Evolutionary conservation across 2,329 filamentous ascomycete genomes (phyloP).

Genomic region (Teratosphaeriaceae sp.): DNA sequence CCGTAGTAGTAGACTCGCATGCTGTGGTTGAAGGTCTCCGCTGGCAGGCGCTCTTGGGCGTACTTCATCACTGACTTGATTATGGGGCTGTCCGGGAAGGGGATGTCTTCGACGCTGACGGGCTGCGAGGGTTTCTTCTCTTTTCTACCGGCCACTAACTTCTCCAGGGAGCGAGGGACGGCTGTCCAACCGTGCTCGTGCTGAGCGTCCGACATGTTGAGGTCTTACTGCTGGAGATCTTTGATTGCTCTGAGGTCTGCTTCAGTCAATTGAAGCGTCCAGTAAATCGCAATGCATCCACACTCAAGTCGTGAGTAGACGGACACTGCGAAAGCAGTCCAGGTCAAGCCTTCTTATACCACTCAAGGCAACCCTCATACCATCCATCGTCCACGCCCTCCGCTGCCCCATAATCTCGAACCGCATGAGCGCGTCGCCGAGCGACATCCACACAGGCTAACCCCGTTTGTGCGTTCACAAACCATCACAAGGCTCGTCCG

Average conservation of each 20-base stretch:
- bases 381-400: too few relatives aligned
- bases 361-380: too few relatives aligned
- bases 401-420: too few relatives aligned
- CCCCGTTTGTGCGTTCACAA: too few relatives aligned
- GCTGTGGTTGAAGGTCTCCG: conserved; percentile 60
- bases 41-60: conserved; percentile 43
- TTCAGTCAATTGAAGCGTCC: background rate
- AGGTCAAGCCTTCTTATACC: too few relatives aligned
- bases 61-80: conserved; percentile 29
- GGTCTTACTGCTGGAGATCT: too few relatives aligned
- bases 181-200: conserved; percentile 9
- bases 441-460: too few relatives aligned
- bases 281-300: too few relatives aligned
- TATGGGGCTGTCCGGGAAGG: conserved; percentile 3
- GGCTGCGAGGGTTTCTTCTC: background rate
- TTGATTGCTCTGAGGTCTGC: background rate
- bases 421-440: too few relatives aligned
- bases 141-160: conserved; percentile 4
- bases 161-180: conserved; percentile 9
- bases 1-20: conserved; percentile 66
- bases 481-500: too few relatives aligned
- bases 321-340: too few relatives aligned
- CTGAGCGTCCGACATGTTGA: background rate
- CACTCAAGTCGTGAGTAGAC: too few relatives aligned
- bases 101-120: conserved; percentile 5